Percentiles rank a stretch among this genome's conserved stretches.
Conservation (phyloP, 2,329 filamentous ascomycete species). For the Intubia oerlemansii region DNA sequence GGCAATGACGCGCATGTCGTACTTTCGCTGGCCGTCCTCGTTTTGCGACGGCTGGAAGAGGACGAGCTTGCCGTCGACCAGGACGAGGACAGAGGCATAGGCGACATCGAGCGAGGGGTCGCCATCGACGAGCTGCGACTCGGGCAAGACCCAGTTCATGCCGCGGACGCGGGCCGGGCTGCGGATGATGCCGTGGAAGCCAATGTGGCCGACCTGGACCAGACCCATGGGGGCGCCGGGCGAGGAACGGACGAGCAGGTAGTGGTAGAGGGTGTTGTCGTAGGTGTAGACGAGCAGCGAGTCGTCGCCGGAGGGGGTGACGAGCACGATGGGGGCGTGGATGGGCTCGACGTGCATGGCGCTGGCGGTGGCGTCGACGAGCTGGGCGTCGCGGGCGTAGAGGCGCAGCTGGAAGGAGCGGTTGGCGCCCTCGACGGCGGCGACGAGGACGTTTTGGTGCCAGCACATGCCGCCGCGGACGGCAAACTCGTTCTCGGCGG, state of each 20-base stretch:
- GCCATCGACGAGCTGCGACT: conserved; percentile 70
- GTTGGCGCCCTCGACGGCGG: conserved; percentile 66
- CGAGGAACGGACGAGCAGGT: conserved; percentile 51
- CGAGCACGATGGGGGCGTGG: conserved; percentile 69
- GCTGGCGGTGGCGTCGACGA: conserved; percentile 53
- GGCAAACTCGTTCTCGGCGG: conserved; percentile 72
- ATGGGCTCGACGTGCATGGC: conserved; percentile 59
- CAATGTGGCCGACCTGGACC: conserved; percentile 92
- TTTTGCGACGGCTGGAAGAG: conserved; percentile 72
- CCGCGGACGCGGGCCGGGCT: conserved; percentile 82
- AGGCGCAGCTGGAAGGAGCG: conserved; percentile 71
- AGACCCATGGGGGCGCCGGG: conserved; percentile 49
- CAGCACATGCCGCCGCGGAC: conserved; percentile 96
- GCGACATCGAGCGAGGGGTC: conserved; percentile 92
- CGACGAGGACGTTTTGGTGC: conserved; percentile 89
- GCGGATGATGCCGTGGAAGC: conserved; percentile 86
- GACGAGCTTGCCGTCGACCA: conserved; percentile 95
- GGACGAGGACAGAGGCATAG: conserved; percentile 77
- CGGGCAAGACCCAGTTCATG: conserved; percentile 87
- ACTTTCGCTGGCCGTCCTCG: conserved; percentile 70
- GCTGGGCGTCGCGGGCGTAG: conserved; percentile 66
- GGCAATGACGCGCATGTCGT: conserved; percentile 92
- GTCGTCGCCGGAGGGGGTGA: conserved; percentile 78
- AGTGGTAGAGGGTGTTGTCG: conserved; percentile 90
- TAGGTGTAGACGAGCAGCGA: conserved; percentile 93